phyloP scores from a whole-genome alignment of 75 land plant species.

The Pseudotsuga menziesii region DNA sequence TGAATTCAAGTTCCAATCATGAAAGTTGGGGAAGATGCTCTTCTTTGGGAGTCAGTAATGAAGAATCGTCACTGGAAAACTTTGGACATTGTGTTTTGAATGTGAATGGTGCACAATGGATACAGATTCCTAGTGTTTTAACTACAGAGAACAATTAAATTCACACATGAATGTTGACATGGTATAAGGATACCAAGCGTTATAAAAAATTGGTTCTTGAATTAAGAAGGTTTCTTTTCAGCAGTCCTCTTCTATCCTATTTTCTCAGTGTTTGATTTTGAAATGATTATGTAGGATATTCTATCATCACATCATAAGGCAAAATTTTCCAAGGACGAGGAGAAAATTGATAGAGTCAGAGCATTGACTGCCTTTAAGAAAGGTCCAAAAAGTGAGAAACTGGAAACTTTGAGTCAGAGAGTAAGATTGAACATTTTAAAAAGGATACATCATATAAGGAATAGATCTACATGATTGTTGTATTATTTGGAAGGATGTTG shows the following conservation, averaged over 20 bases:
- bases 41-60: constrained; percentile 44
- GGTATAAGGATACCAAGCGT: background rate
- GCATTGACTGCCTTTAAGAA: constrained; percentile 23
- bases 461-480: constrained; percentile 6
- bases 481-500: background rate
- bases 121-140: constrained; percentile 9
- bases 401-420: constrained; percentile 39
- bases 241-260: background rate
- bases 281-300: constrained; percentile 15
- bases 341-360: constrained; percentile 11
- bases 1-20: constrained; percentile 57
- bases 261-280: background rate
- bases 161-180: background rate
- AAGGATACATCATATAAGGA: constrained; percentile 28
- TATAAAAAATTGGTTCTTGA: background rate
- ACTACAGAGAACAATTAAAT: background rate
- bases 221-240: background rate
- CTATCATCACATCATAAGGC: constrained; percentile 23
- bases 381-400: constrained; percentile 22
- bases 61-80: constrained; percentile 36
- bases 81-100: constrained; percentile 13
- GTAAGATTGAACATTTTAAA: constrained; percentile 35
- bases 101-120: constrained; percentile 26
- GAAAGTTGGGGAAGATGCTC: constrained; percentile 77
- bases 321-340: constrained; percentile 18